Conservation (phyloP, 148 eudicot genomes). For the Simmondsia chinensis region DNA sequence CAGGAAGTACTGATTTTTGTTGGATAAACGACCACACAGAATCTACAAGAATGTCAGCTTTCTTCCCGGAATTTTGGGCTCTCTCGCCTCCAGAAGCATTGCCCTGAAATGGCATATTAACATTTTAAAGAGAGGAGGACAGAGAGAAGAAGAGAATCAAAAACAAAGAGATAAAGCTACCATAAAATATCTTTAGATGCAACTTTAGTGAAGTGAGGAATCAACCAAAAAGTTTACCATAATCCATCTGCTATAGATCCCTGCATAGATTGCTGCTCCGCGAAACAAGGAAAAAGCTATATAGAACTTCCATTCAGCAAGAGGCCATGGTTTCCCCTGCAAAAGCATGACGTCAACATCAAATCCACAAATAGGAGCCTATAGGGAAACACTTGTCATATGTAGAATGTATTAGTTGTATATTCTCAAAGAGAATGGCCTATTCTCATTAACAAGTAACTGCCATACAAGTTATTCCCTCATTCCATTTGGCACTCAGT, state of each 20-base stretch:
- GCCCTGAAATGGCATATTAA: slow-evolving; percentile 42
- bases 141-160: no score
- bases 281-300: slow-evolving; percentile 89
- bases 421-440: no score
- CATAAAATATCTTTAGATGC: no score
- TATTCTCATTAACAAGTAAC: no score
- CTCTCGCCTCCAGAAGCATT: slow-evolving; percentile 90
- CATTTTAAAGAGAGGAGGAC: slow-evolving; percentile 1
- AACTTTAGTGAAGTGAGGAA: no score
- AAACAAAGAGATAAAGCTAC: no score
- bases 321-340: slow-evolving; percentile 94
- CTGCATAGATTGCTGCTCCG: slow-evolving; percentile 86
- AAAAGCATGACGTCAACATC: slow-evolving; percentile 8
- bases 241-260: slow-evolving; percentile 79
- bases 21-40: slow-evolving; percentile 64
- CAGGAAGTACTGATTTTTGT: slow-evolving; percentile 57
- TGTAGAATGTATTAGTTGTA: no score
- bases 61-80: slow-evolving; percentile 56
- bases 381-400: no score
- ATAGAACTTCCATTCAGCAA: slow-evolving; percentile 88
- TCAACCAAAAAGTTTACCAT: slow-evolving; percentile 54
- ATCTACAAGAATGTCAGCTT: slow-evolving; percentile 49
- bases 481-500: no score
- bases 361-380: no score
- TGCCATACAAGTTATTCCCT: no score